A percentile compares a stretch with the other conserved stretches of the same genome.
Conservation (phyloP, 2,329 filamentous ascomycete species). For the Alternaria sp. region DNA sequence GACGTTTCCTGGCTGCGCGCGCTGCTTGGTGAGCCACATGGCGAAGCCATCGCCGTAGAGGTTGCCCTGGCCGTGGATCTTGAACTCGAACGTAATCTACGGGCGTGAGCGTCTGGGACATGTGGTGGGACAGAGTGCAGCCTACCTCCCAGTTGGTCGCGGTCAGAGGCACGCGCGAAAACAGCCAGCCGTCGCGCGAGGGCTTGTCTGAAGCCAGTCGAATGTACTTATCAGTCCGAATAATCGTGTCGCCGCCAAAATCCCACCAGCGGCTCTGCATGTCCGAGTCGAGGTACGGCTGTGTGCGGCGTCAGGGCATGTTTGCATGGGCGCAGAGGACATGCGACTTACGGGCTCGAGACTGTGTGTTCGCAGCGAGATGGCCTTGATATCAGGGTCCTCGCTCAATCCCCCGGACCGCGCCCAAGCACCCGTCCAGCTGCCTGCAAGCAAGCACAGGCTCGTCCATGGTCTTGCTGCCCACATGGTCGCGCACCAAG, state of each 20-base stretch:
- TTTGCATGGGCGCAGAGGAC: not conserved
- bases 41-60: slow-evolving; percentile 96
- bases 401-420: slow-evolving; percentile 41
- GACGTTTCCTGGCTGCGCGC: slow-evolving; percentile 78
- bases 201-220: slow-evolving; percentile 89
- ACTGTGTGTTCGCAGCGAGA: slow-evolving; percentile 85
- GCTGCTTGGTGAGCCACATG: slow-evolving; percentile 96
- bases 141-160: slow-evolving; percentile 94
- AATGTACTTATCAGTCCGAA: slow-evolving; percentile 80
- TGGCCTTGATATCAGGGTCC: slow-evolving; percentile 65
- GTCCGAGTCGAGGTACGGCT: slow-evolving; percentile 97
- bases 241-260: slow-evolving; percentile 93
- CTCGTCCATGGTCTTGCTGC: slow-evolving; percentile 44
- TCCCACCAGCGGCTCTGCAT: slow-evolving; percentile 99
- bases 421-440: slow-evolving; percentile 36
- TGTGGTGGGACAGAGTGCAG: not conserved
- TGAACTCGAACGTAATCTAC: slow-evolving; percentile 90
- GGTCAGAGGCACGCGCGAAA: slow-evolving; percentile 90
- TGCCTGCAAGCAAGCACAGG: slow-evolving; percentile 49
- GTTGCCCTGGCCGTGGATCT: slow-evolving; percentile 85
- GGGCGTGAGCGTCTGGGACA: slow-evolving; percentile 32
- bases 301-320: slow-evolving; percentile 17
- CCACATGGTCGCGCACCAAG: slow-evolving; percentile 37
- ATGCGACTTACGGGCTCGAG: slow-evolving; percentile 71
- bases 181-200: slow-evolving; percentile 91